Evolutionary conservation across 495 filamentous ascomycete species (phyloP).

Genomic region (Penicillium canescens): DNA sequence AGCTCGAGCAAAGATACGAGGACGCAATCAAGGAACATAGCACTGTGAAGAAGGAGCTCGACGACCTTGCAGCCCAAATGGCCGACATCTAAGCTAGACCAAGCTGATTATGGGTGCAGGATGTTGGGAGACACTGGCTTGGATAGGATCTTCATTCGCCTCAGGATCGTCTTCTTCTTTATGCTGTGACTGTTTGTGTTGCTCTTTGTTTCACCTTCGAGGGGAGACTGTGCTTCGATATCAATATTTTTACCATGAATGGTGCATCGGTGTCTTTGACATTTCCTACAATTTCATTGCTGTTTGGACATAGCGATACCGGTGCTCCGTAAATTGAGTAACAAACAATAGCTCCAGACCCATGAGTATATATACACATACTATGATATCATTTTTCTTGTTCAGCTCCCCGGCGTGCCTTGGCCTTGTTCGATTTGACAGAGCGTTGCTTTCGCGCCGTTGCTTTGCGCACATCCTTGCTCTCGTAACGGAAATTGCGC

Average conservation of each 20-base stretch:
- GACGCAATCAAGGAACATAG: constrained; percentile 89
- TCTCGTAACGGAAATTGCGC: constrained; percentile 91
- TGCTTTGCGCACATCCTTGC: constrained; percentile 72
- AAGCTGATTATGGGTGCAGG: constrained; percentile 23
- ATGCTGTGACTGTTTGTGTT: constrained; percentile 26
- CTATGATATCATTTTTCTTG: constrained; percentile 9
- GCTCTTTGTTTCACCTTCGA: constrained; percentile 21
- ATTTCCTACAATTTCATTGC: constrained; percentile 1
- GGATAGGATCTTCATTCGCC: constrained; percentile 30
- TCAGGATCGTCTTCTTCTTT: constrained; percentile 28
- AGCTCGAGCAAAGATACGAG: constrained; percentile 96
- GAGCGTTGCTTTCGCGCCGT: constrained; percentile 65
- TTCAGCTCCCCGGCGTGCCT: constrained; percentile 22
- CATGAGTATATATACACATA: constrained; percentile 7
- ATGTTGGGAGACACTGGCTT: constrained; percentile 32
- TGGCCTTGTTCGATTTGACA: constrained; percentile 54
- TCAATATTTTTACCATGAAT: constrained; percentile 18
- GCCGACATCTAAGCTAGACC: constrained; percentile 72
- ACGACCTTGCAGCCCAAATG: constrained; percentile 84
- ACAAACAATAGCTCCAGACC: not conserved
- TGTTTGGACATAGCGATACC: not conserved
- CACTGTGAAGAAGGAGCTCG: constrained; percentile 84
- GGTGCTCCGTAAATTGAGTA: constrained; percentile 4
- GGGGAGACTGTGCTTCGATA: constrained; percentile 24
- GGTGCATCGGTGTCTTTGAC: constrained; percentile 14